Base-by-base conservation (phyloP, 2,329 filamentous ascomycete genomes). In the Westerdykella ornata region DNA sequence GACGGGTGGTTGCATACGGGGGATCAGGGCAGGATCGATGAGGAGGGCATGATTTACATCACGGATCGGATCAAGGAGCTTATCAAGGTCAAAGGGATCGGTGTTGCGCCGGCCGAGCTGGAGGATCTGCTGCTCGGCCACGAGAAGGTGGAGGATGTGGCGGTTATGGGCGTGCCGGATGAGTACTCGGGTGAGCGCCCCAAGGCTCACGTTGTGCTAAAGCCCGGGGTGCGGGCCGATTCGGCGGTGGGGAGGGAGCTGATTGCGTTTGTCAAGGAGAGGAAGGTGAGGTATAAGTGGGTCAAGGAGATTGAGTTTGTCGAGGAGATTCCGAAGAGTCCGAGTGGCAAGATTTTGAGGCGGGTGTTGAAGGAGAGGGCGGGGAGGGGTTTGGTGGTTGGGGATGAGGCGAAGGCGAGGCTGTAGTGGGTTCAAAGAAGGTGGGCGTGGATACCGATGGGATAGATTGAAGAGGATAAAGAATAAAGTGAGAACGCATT, bases 71-170 rank as follows among this genome's bases (percentile, higher is more conserved):
- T 83, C 57, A 84, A 84, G 64, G 80, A 83, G 59, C 75, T 82
- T 70, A 80, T 82, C 60, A 83, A 83, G 56, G 78, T 82, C 8
- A 81, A 82, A 47, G 80, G 80, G 0, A 74, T 80, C 28, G 74
- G 72, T 4, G 76, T 81, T 6, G 76, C 79, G 5, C 80, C 80
- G 0, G 79, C 79, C 0, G 80, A 83, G 54, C 67, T 84, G 0
- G 80, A 84, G 52, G 77, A 81, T 48, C 53, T 77, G 2, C 60
- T 83, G n/a, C 69, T 82, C 1, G 74, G 77, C 0, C 77, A 82
- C 45, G 54, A 63, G 0, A 68, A 68, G 12, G 73, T 83, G 0
- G 74, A 75, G 31, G 79, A 82, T 52, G 72, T 68, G 1, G 78
- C 78, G 0, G 75, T 80, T 0, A 62, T 78, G 34, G 73, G 73